These are phyloP conservation scores for Camellia granthamiana DNA, from an alignment of 148 eudicot species.

Conservation along the genomic window DNA sequence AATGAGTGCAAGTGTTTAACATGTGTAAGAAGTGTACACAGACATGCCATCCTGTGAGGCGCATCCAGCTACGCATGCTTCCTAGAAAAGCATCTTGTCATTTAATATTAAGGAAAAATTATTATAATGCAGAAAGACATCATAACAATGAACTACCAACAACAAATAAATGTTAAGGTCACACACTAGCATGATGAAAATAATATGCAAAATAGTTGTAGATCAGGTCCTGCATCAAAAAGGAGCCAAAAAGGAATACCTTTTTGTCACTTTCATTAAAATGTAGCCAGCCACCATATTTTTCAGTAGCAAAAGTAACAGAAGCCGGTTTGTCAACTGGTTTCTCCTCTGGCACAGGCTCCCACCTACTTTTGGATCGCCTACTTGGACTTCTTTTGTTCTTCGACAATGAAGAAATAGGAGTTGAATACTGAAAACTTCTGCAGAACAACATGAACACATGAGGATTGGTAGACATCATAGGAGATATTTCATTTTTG, in stretches of 20 bases:
- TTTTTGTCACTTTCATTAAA: constrained; percentile 54
- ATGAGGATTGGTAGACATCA: constrained; percentile 3
- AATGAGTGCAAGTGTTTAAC: constrained; percentile 1
- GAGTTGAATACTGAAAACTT: constrained; percentile 34
- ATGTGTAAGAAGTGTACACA: not conserved
- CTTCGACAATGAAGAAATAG: constrained; percentile 39
- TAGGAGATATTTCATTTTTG: not conserved
- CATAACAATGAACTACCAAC: not conserved
- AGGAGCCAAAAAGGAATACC: constrained; percentile 34
- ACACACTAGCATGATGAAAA: not conserved
- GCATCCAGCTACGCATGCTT: not conserved
- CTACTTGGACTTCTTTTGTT: constrained; percentile 80
- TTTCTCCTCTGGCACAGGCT: constrained; percentile 79
- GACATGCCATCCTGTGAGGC: not conserved
- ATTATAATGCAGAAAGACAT: not conserved
- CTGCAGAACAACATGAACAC: constrained; percentile 38
- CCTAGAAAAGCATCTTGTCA: not conserved
- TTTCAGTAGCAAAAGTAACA: constrained; percentile 42
- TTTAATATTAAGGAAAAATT: not conserved
- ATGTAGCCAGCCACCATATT: constrained; percentile 57
- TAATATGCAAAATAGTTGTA: not conserved
- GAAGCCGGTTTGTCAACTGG: constrained; percentile 43
- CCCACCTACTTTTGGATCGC: constrained; percentile 97
- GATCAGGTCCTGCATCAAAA: not conserved
- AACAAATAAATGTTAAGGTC: not conserved